Evolutionary conservation across 345 rosid species (phyloP).

Genomic region (Rhizophora apiculata): DNA sequence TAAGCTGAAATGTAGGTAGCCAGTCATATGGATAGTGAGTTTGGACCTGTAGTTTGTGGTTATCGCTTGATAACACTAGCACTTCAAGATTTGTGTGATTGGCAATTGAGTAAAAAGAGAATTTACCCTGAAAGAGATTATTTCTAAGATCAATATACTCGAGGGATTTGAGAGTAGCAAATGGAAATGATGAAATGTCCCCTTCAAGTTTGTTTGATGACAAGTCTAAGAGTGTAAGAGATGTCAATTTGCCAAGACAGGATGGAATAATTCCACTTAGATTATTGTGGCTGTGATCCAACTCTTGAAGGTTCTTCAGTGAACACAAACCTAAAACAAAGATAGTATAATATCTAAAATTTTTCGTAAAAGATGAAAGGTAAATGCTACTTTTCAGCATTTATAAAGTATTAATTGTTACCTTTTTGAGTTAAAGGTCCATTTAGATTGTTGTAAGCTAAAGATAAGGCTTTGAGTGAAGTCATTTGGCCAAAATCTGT

Average conservation of each 20-base stretch:
- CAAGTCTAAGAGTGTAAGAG: slow-evolving; percentile 3
- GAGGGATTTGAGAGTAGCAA: not conserved
- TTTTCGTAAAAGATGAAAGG: too few relatives aligned
- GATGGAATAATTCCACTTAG: not conserved
- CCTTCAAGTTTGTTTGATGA: not conserved
- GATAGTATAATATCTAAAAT: not conserved
- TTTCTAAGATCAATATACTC: slow-evolving; percentile 5
- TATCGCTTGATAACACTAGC: too few relatives aligned
- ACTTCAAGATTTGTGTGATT: not conserved
- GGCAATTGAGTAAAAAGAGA: not conserved
- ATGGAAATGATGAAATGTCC: not conserved
- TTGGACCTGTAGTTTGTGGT: too few relatives aligned
- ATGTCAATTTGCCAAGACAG: not conserved
- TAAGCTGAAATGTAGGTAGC: too few relatives aligned
- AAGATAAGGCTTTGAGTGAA: too few relatives aligned
- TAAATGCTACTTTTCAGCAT: too few relatives aligned
- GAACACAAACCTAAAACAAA: slow-evolving; percentile 10
- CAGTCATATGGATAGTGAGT: too few relatives aligned
- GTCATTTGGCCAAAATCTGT: too few relatives aligned
- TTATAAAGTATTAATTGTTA: too few relatives aligned
- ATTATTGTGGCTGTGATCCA: slow-evolving; percentile 1
- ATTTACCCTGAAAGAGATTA: not conserved
- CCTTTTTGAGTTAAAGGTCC: too few relatives aligned
- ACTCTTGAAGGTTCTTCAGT: not conserved
- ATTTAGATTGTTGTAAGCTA: too few relatives aligned